phyloP scores from a whole-genome alignment of 1,139 yeast species.

The Diutina pseudorugosa region DNA sequence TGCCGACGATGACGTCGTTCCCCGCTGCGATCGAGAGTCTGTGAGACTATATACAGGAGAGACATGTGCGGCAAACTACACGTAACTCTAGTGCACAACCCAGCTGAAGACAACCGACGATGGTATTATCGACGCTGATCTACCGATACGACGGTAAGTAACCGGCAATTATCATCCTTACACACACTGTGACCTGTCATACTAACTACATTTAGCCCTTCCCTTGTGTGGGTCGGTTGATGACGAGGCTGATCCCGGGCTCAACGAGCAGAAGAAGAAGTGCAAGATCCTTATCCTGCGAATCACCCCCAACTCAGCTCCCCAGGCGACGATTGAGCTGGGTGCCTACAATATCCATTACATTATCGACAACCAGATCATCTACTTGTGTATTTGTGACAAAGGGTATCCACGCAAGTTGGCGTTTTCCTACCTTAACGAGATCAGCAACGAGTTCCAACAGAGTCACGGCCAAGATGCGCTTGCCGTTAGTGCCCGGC shows the following conservation, averaged over 20 bases:
- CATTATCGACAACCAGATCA: slow-evolving; percentile 46
- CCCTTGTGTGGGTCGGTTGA: slow-evolving; percentile 93
- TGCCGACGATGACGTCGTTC: background rate
- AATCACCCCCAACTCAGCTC: slow-evolving; percentile 70
- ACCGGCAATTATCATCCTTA: background rate
- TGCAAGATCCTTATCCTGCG: slow-evolving; percentile 67
- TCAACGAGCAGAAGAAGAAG: slow-evolving; percentile 74
- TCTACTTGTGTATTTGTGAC: slow-evolving; percentile 70
- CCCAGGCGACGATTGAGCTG: slow-evolving; percentile 76
- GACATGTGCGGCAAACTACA: background rate
- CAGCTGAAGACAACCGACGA: slow-evolving; percentile 9
- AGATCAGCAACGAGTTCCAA: slow-evolving; percentile 70
- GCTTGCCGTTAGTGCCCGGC: slow-evolving; percentile 50
- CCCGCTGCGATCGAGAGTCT: background rate
- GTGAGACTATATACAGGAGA: background rate
- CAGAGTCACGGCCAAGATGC: slow-evolving; percentile 73
- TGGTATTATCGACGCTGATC: slow-evolving; percentile 65
- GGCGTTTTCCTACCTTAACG: slow-evolving; percentile 78
- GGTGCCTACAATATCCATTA: slow-evolving; percentile 72
- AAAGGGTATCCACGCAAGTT: slow-evolving; percentile 75
- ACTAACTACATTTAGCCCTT: slow-evolving; percentile 37
- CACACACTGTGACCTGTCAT: background rate
- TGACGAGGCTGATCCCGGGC: slow-evolving; percentile 46
- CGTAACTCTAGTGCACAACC: background rate
- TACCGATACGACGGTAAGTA: slow-evolving; percentile 61